Percentiles rank a stretch among this genome's conserved stretches.
Conservation (phyloP, 345 rosid species). For the Eucalyptus sp. region DNA sequence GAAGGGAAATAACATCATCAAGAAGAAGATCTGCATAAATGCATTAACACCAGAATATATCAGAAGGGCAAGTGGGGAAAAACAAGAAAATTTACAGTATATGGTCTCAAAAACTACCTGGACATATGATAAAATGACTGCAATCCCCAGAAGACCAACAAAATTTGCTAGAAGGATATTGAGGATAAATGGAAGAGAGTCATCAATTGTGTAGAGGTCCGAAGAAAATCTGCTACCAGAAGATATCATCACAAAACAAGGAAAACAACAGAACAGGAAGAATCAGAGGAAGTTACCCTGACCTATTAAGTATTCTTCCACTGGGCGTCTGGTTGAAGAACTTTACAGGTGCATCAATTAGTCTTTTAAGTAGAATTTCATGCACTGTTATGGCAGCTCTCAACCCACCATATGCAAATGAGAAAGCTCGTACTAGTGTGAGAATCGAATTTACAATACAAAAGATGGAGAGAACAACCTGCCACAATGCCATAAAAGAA, state of each 20-base stretch:
- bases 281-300: not conserved
- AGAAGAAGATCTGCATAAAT: slow-evolving; percentile 52
- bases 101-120: slow-evolving; percentile 36
- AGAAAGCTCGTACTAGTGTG: slow-evolving; percentile 86
- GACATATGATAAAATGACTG: slow-evolving; percentile 71
- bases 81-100: not conserved
- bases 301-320: slow-evolving; percentile 97
- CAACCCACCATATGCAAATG: slow-evolving; percentile 91
- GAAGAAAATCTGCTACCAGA: slow-evolving; percentile 59
- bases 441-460: slow-evolving; percentile 58
- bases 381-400: slow-evolving; percentile 74
- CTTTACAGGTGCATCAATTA: slow-evolving; percentile 64
- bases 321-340: slow-evolving; percentile 96
- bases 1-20: slow-evolving; percentile 78
- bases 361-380: slow-evolving; percentile 43
- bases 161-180: slow-evolving; percentile 90
- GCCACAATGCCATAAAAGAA: not conserved
- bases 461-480: slow-evolving; percentile 70
- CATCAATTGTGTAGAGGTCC: slow-evolving; percentile 88
- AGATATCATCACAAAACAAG: not conserved
- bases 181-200: slow-evolving; percentile 93
- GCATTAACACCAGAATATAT: not conserved
- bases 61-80: not conserved
- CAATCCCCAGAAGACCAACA: slow-evolving; percentile 81
- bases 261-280: not conserved